Conservation (phyloP, 2,329 filamentous ascomycete species). For the Sporothrix protearum region DNA sequence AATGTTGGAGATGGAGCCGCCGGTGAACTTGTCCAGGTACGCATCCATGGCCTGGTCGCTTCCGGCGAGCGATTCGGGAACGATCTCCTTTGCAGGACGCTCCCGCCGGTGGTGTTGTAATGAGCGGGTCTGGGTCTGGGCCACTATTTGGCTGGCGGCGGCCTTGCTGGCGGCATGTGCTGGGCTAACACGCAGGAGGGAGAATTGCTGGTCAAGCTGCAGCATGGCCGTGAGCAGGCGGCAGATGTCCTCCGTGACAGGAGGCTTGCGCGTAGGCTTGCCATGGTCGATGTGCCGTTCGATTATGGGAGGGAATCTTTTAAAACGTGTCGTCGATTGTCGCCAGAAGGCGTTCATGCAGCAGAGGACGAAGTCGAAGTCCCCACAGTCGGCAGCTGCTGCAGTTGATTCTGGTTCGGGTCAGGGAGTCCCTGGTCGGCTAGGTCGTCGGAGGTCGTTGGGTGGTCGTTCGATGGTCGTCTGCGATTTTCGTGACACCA, state of each 20-base stretch:
- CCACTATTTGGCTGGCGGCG: background rate
- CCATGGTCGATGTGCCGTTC: conserved; percentile 17
- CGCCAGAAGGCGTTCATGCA: conserved; percentile 12
- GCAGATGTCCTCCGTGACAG: conserved; percentile 8
- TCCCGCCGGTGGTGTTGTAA: conserved; percentile 7
- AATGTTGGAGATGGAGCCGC: background rate
- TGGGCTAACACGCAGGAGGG: conserved; percentile 19
- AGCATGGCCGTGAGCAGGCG: conserved; percentile 10
- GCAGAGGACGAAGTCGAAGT: background rate
- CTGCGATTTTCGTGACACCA: background rate
- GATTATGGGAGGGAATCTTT: background rate
- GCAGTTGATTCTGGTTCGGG: background rate
- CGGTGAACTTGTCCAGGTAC: background rate
- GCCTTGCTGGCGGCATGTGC: background rate
- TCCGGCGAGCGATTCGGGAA: background rate
- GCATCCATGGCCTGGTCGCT: background rate
- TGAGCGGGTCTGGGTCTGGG: conserved; percentile 12
- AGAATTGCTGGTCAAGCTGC: conserved; percentile 26
- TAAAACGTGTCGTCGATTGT: background rate
- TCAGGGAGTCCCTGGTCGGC: background rate
- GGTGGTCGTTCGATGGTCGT: background rate
- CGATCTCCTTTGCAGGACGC: background rate
- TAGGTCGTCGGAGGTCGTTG: background rate
- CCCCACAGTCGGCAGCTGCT: background rate
- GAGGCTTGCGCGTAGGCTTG: conserved; percentile 25